These are phyloP conservation scores for Irineochytrium annulatum DNA, from an alignment of 192 early-diverging fungal species.

Conservation along the genomic window DNA sequence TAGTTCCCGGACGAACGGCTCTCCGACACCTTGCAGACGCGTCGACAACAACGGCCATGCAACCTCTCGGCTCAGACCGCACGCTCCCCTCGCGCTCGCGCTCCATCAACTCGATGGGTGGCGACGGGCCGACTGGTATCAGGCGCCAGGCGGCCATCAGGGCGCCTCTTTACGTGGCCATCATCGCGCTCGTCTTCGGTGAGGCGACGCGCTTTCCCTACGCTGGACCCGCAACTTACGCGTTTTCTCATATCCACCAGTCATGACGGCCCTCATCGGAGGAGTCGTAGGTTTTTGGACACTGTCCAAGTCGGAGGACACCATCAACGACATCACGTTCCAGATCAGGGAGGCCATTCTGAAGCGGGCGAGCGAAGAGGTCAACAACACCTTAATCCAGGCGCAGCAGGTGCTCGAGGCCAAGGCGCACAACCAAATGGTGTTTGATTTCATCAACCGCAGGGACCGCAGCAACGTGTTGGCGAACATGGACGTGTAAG, in stretches of 20 bases:
- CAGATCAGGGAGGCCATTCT: background rate
- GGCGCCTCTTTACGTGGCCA: background rate
- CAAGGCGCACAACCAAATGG: background rate
- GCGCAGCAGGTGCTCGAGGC: background rate
- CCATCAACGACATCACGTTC: background rate
- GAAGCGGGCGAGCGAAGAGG: background rate
- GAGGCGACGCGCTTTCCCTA: too few relatives aligned
- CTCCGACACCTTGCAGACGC: too few relatives aligned
- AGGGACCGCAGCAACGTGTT: background rate
- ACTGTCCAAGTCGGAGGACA: background rate
- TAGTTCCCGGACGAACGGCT: too few relatives aligned
- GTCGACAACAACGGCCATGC: too few relatives aligned
- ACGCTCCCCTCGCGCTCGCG: too few relatives aligned
- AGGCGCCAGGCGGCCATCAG: background rate
- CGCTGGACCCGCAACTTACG: too few relatives aligned
- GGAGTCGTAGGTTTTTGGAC: background rate
- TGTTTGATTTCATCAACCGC: background rate
- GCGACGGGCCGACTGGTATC: too few relatives aligned
- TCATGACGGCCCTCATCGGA: background rate
- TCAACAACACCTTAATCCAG: background rate
- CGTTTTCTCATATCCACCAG: too few relatives aligned
- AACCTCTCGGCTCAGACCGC: too few relatives aligned
- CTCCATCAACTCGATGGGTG: too few relatives aligned
- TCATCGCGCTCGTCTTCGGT: too few relatives aligned
- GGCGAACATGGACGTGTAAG: background rate